Evolutionary conservation across 2,329 filamentous ascomycete species (phyloP).

Genomic region (Calycina marina): DNA sequence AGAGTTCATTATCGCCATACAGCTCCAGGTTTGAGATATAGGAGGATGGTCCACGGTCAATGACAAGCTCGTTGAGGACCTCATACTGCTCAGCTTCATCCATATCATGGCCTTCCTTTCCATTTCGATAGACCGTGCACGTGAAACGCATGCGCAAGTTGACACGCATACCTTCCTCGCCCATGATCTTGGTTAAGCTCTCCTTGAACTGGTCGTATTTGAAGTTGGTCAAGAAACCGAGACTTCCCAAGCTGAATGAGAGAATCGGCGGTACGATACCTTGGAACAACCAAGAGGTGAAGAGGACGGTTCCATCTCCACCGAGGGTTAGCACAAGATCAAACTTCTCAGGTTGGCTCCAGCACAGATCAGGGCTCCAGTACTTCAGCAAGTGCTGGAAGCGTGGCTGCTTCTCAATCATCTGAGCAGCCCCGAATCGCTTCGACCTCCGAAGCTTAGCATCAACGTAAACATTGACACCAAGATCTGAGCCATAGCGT

Average conservation of each 20-base stretch:
- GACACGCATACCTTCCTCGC: conserved; percentile 87
- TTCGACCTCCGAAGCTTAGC: conserved; percentile 80
- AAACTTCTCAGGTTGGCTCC: conserved; percentile 85
- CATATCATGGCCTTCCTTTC: conserved; percentile 42
- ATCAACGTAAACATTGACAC: conserved; percentile 96
- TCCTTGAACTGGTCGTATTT: conserved; percentile 79
- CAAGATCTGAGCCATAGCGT: conserved; percentile 76
- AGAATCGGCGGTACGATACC: conserved; percentile 73
- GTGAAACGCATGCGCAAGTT: conserved; percentile 98
- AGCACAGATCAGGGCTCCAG: conserved; percentile 94
- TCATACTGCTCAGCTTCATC: conserved; percentile 94
- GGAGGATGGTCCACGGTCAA: conserved; percentile 88
- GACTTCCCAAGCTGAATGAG: conserved; percentile 69
- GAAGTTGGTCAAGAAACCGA: conserved; percentile 82
- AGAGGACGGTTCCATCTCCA: conserved; percentile 75
- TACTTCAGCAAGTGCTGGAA: conserved; percentile 80
- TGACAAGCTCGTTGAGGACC: conserved; percentile 95
- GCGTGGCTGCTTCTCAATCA: conserved; percentile 59
- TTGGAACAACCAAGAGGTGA: conserved; percentile 87
- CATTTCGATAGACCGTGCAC: conserved; percentile 82
- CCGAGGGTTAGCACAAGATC: conserved; percentile 84
- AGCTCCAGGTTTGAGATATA: conserved; percentile 96
- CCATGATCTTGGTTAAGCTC: conserved; percentile 81
- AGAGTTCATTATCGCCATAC: conserved; percentile 85
- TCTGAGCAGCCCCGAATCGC: conserved; percentile 64